phyloP scores from a whole-genome alignment of 352 stramenopile genomes.

The Phytopythium litorale region DNA sequence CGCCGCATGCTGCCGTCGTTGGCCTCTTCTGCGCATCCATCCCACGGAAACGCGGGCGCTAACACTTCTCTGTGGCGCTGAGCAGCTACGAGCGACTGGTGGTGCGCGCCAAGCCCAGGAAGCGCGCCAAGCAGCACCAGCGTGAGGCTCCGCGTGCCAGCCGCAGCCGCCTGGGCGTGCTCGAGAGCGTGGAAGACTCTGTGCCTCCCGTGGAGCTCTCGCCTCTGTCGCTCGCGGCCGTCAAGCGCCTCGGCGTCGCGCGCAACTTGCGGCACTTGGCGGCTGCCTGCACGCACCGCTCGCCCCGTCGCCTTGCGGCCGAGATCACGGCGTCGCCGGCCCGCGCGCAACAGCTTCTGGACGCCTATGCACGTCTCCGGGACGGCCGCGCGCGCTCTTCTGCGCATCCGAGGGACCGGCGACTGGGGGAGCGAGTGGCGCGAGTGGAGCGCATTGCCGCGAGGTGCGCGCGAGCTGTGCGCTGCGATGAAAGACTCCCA shows the following conservation, averaged over 20 bases:
- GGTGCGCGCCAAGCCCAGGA: slow-evolving; percentile 7
- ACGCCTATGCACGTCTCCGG: not conserved
- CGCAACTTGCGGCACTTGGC: not conserved
- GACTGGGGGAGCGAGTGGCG: slow-evolving; percentile 5
- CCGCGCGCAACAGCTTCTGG: not conserved
- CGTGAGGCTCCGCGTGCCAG: not conserved
- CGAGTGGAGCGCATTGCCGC: slow-evolving; percentile 24
- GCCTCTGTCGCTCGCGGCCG: not conserved
- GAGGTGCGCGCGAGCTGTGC: slow-evolving; percentile 11
- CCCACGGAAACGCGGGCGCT: too few relatives aligned
- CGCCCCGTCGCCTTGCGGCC: not conserved
- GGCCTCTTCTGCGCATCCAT: too few relatives aligned
- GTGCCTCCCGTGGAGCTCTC: not conserved
- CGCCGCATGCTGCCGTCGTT: too few relatives aligned
- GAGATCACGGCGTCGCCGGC: slow-evolving; percentile 1
- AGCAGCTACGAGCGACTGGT: slow-evolving; percentile 35
- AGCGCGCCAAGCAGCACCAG: too few relatives aligned
- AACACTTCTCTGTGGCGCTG: not conserved
- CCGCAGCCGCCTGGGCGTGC: not conserved
- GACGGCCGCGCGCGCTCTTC: not conserved
- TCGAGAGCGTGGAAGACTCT: not conserved
- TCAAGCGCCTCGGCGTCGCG: not conserved
- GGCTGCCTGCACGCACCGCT: not conserved
- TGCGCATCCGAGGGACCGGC: not conserved
- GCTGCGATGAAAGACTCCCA: slow-evolving; percentile 2